Evolutionary conservation across 805 yeast genomes (phyloP), one percentile per base, ranked within the genome.

Genomic region (Kodamaea laetipori): DNA sequence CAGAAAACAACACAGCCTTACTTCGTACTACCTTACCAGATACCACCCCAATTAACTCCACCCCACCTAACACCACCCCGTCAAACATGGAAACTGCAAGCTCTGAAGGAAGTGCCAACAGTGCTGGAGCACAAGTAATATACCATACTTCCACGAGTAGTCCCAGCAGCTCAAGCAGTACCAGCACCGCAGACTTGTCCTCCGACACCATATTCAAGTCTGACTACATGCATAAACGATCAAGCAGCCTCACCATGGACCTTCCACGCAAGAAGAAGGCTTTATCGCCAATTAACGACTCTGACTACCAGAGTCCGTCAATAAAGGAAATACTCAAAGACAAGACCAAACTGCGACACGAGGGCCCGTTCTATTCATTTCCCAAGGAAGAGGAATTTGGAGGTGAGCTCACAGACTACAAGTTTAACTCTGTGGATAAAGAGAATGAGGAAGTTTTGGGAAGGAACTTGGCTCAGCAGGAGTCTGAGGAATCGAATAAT

Each of bases 401-500:
- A 4, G 34, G 17, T 4, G 15, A 30, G 15, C 17, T 30, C 2
- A 30, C 19, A 6, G 34, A 30, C 10, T 30, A 30, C 19, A 30
- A 30, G 19, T 30, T 30, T 30, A 17, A 15, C 13, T 15, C 17
- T 27, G 15, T 12, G 34, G 34, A 30, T 7, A 30, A 30, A 4
- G 34, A 12, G 23, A 24, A 13, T 28, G 24, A 34, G 21, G 18
- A 21, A 5, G 24, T 6, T 6, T 8, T 21, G 24, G 24, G 8
- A 6, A 21, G 6, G 24, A 21, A 21, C 24, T 8, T 21, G 8
- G 24, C n/a, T 11, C 31, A 27, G 5, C 31, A 27, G 5, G 35
- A 36, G n/a, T 17, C 26, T 7, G 44, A 40, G 37, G 41, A 43
- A 30, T 15, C 34, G 10, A 30, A 30, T 9, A 47, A 57, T n/a